Base-by-base conservation (phyloP, 1,139 yeast species). In the Neolecta irregularis region DNA sequence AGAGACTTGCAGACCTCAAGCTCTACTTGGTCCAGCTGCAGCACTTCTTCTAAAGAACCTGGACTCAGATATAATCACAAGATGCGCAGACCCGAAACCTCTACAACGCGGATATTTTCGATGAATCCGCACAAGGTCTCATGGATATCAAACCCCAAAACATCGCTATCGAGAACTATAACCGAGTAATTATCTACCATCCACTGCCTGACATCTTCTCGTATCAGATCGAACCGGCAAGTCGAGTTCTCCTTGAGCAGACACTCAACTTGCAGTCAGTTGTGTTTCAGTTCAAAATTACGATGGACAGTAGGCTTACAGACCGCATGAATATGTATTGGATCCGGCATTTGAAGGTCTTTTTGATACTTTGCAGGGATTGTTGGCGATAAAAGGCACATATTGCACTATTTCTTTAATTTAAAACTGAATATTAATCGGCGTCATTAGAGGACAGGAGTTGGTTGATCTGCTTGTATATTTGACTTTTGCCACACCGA, bases 101-200 rank as follows among this genome's bases (percentile, higher is more conserved):
- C 44, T 6, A 41, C 42, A 6, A 44, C 46, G 2, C 36, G 35
- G 5, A 43, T 41, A 25, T 36, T 18, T 28, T 20, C 20, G 12
- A 26, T 12, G 8, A 16, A 15, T 28, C 5, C 20, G 13, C 22
- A 16, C 13, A 2, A 16, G 8, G 22, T 12, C 7, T 7, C 4
- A 12, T 3, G 12, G 6, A 28, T 20, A 16, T 12, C 20, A 12
- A 28, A 28, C 3, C 4, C n/a, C n/a, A 28, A 25, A 25, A 28
- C 13, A 36, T 30, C 21, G 9, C 36, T 38, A 13, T 37, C 39
- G 9, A 38, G 17, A 2, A 42, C 32, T 8, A 44, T 33, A 6
- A 40, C 41, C 4, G 43, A 36, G 25, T 34, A 44, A 33, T 43
- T 44, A 21, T 44, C 47, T 18, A 32, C 33, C 23, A 43, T 26